Evolutionary conservation across 306 rosid genomes (phyloP), one percentile per base, ranked within the genome.

Genomic region (Vigna reflexopilosa): DNA sequence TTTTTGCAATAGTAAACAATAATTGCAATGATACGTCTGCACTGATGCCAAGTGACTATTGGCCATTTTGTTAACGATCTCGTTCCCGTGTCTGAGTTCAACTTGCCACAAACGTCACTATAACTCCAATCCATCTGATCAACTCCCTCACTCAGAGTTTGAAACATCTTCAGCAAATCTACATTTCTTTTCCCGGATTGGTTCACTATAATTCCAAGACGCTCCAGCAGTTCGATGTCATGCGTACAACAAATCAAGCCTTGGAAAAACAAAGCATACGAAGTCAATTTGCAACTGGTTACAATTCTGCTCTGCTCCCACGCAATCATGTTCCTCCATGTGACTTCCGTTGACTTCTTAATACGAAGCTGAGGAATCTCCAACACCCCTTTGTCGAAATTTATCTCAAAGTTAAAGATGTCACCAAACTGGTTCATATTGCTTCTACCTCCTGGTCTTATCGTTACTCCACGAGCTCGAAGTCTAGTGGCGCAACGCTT

Each of bases 261-360:
- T 47, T 58, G 52, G 40, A 81, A 66, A 16, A 74, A 71, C 22
- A 38, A 20, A 14, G 76, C 80, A 58, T 74, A 74, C 0, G 71
- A 81, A 4, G 57, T 56, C 10, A 81, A 63, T 11, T 15, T 6
- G 15, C 44, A 30, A 11, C n/a, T 10, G 1, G 5, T 44, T 17
- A 26, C 55, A 20, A 22, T 4, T 2, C 70, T 47, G 57, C 48
- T 56, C 8, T 67, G 47, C 49, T 81, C 80, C 62, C 67, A 67
- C 1, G 77, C 84, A 67, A 80, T 74, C 7, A 80, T 17, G 32
- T 80, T 80, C 69, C 72, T 56, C 70, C 72, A 67, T 11, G 44
- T 15, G 6, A 48, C 77, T 56, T 65, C 67, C 2, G 65, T 67
- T 7, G 38, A 6, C 12, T 81, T 56, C 0, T 8, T 73, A 16